Evolutionary conservation across 225 moss, liverwort and hornwort genomes (phyloP), one percentile per base, ranked within the genome.

Genomic region (Antitrichia curtipendula): DNA sequence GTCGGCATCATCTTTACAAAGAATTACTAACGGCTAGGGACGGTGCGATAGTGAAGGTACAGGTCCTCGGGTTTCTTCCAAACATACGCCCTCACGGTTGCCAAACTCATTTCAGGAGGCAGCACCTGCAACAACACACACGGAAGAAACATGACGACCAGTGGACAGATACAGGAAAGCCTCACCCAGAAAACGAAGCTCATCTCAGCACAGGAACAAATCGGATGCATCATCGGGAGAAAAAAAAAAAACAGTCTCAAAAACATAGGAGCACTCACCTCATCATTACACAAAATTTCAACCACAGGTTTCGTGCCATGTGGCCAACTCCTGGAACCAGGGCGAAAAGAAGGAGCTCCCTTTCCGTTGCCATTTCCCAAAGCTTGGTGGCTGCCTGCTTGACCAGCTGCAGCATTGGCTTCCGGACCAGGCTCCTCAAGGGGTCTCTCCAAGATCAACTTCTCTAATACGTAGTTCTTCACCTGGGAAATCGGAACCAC

Each of bases 21-120:
- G 87, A 90, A 90, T 87, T 73, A 80, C 93, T 91, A 97, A 81
- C 93, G 92, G 88, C 82, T 94, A 68, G 92, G 75, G 29, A 94
- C 95, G 80, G 94, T 97, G 85, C 97, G 97, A 84, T 97, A 97
- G 84, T 96, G 94, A 85, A 97, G 96, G 85, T 92, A 95, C 28
- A 97, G 89, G 86, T 97, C 97, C 69, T 97, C 97, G 27, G 96
- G 95, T 91, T 97, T 97, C 92, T 97, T 97, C 97, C 97, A 97
- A 56, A 97, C 91, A 54, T 97, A 97, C 58, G 96, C 94, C 89
- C 97, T 94, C 82, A 96, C 97, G 36, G 97, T 95, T 80, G 97
- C 97, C 90, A 97, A 90, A 89, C 97, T 97, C 97, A 97, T 96
- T 16, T 97, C 96, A 73, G 96, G 95, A 15, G 93, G 93, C 76